phyloP scores from a whole-genome alignment of 495 filamentous ascomycete species.

The Annulohypoxylon bovei region DNA sequence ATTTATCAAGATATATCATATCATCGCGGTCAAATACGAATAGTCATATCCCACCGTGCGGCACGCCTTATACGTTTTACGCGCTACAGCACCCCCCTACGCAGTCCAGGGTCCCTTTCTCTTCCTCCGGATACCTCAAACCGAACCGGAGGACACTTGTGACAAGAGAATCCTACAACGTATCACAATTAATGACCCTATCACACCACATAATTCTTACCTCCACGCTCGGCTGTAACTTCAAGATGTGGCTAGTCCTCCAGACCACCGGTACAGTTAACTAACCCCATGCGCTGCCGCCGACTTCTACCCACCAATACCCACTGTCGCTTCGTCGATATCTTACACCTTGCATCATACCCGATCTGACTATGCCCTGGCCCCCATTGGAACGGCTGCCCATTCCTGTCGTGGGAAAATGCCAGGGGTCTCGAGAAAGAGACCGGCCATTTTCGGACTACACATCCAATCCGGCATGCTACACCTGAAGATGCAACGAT shows the following conservation, averaged over 20 bases:
- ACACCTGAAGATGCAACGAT: constrained; percentile 27
- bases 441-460: constrained; percentile 26
- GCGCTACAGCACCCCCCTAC: neutral
- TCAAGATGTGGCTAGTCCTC: constrained; percentile 37
- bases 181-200: constrained; percentile 30
- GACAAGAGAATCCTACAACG: constrained; percentile 21
- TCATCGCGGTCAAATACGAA: neutral
- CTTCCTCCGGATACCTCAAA: constrained; percentile 27
- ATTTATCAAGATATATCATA: neutral
- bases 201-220: constrained; percentile 29
- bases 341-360: constrained; percentile 28
- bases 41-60: neutral
- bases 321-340: constrained; percentile 15
- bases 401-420: constrained; percentile 38
- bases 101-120: neutral
- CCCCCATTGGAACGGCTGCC: constrained; percentile 40
- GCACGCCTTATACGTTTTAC: neutral
- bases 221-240: constrained; percentile 30
- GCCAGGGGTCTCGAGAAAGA: constrained; percentile 4
- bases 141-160: constrained; percentile 16
- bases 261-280: constrained; percentile 26
- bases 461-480: constrained; percentile 32
- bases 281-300: constrained; percentile 8
- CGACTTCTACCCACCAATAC: constrained; percentile 27
- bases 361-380: constrained; percentile 30